Evolutionary conservation across 2,329 filamentous ascomycete genomes (phyloP).

Genomic region (Cordyceps fumosorosea): DNA sequence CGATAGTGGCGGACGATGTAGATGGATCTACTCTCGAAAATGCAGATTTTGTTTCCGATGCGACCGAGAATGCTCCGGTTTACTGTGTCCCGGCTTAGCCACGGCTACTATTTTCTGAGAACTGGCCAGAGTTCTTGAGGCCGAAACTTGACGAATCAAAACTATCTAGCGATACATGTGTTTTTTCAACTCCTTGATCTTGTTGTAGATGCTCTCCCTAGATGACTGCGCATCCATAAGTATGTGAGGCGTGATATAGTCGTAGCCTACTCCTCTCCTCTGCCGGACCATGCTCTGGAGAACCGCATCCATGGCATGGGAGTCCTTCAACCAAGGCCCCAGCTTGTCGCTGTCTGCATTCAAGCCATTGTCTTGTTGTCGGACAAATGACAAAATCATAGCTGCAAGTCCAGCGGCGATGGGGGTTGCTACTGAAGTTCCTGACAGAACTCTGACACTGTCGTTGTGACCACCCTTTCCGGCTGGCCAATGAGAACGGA

Average conservation of each 20-base stretch:
- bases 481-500: background rate
- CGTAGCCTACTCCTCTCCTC: background rate
- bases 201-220: background rate
- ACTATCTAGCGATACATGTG: background rate
- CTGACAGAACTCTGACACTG: background rate
- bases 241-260: background rate
- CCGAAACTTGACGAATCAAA: no score
- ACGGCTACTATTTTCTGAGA: no score
- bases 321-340: background rate
- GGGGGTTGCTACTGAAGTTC: slow-evolving; percentile 1
- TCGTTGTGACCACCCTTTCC: background rate
- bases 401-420: slow-evolving; percentile 3
- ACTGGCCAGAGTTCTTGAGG: no score
- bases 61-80: background rate
- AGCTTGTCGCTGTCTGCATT: background rate
- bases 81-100: background rate
- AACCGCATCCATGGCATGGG: background rate
- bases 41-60: background rate
- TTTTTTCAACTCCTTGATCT: background rate
- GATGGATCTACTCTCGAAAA: background rate
- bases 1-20: background rate
- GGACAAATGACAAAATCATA: background rate
- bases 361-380: background rate
- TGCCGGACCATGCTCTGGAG: background rate
- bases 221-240: background rate